These are phyloP conservation scores for Fusarium coffeatum DNA, from an alignment of 2,329 filamentous ascomycete genomes.

Conservation along the genomic window DNA sequence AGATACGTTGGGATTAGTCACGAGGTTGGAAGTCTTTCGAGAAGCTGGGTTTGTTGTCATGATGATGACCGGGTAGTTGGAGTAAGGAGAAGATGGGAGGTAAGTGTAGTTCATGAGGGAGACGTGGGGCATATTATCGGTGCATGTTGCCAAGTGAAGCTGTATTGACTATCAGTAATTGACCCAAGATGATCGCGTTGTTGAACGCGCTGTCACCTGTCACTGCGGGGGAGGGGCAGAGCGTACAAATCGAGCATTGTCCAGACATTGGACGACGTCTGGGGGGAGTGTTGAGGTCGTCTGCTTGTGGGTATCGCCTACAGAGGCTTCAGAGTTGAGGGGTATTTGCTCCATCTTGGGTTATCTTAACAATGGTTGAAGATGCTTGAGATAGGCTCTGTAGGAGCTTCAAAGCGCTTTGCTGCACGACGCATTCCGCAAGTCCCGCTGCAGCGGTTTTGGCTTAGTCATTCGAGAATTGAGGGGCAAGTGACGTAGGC, in stretches of 20 bases:
- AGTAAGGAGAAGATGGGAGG: constrained; percentile 80
- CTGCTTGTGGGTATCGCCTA: constrained; percentile 77
- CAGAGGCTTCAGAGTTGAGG: constrained; percentile 80
- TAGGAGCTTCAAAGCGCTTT: constrained; percentile 24
- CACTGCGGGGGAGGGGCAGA: constrained; percentile 29
- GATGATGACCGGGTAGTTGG: constrained; percentile 83
- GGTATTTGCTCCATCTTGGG: constrained; percentile 71
- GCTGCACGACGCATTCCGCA: constrained; percentile 30
- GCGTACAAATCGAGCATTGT: constrained; percentile 93
- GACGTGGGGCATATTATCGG: constrained; percentile 85
- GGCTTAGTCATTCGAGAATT: constrained; percentile 29
- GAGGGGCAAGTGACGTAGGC: constrained; percentile 45
- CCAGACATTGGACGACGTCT: constrained; percentile 89
- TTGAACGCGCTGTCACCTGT: constrained; percentile 19
- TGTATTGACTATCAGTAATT: constrained; percentile 52
- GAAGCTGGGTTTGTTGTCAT: constrained; percentile 89
- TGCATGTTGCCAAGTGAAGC: constrained; percentile 95
- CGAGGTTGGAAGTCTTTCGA: constrained; percentile 83
- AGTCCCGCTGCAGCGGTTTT: constrained; percentile 17
- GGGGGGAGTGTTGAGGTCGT: constrained; percentile 76
- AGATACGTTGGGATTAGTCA: constrained; percentile 86
- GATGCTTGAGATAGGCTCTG: constrained; percentile 24
- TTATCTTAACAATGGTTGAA: constrained; percentile 21
- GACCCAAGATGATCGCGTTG: constrained; percentile 5
- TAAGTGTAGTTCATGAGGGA: constrained; percentile 99